Conservation (phyloP, 164 flowering plant genomes). For the Macadamia tetraphylla region DNA sequence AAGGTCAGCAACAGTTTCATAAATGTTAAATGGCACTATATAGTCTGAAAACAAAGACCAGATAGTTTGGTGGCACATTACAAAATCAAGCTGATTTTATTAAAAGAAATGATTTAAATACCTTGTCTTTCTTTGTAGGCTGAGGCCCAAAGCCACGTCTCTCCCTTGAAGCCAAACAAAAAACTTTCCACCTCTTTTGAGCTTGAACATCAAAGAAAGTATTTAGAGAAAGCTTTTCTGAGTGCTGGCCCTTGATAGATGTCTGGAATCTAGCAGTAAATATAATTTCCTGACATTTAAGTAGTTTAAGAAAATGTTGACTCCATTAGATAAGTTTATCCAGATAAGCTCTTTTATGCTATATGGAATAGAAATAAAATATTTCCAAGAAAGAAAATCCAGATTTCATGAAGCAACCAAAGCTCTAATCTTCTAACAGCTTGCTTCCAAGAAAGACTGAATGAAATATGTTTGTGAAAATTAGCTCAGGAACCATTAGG, state of each 20-base stretch:
- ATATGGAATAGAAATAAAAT: neutral
- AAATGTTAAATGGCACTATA: neutral
- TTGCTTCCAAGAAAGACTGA: no score
- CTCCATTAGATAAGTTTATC: neutral
- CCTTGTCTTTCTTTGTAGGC: constrained; percentile 20
- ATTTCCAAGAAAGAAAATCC: neutral
- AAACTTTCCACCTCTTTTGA: constrained; percentile 3
- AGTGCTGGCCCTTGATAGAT: constrained; percentile 4
- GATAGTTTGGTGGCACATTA: neutral
- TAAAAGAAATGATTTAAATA: neutral
- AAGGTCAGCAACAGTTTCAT: no score
- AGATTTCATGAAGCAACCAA: neutral
- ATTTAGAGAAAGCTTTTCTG: constrained; percentile 4
- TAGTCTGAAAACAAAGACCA: neutral
- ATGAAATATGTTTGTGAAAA: no score
- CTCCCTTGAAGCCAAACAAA: constrained; percentile 15
- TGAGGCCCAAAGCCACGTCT: constrained; percentile 25
- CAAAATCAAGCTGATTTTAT: neutral
- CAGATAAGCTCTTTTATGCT: neutral
- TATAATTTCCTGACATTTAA: constrained; percentile 11
- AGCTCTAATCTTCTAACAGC: no score
- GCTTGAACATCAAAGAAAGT: constrained; percentile 4
- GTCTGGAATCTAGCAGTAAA: neutral
- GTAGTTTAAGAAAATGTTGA: neutral
- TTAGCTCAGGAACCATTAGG: no score